Percentiles rank a stretch among this genome's conserved stretches.
Evolutionary conservation across 495 filamentous ascomycete species (phyloP).

Genomic region (Aspergillus avenaceus): DNA sequence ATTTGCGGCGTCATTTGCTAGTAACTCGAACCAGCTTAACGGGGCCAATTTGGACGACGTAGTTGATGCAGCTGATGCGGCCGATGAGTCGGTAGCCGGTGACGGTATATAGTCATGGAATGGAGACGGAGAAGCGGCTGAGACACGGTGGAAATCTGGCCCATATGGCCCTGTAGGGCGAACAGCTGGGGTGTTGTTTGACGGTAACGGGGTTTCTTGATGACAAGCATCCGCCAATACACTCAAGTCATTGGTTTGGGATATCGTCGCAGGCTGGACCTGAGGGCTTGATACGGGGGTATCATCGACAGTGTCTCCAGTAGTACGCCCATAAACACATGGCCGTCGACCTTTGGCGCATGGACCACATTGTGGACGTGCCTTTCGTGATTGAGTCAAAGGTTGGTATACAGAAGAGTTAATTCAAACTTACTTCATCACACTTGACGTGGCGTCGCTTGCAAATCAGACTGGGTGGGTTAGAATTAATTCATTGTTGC

Average conservation of each 20-base stretch:
- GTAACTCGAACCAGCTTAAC: slow-evolving; percentile 28
- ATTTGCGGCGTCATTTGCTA: slow-evolving; percentile 27
- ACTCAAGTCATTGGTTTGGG: slow-evolving; percentile 14
- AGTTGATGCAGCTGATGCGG: too few relatives aligned
- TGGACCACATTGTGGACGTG: slow-evolving; percentile 27
- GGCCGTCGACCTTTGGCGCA: slow-evolving; percentile 27
- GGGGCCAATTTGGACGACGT: slow-evolving; percentile 16
- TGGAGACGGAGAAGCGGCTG: neutral
- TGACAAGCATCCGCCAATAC: slow-evolving; percentile 25
- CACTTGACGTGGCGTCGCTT: slow-evolving; percentile 32
- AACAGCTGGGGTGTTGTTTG: neutral
- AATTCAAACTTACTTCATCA: slow-evolving; percentile 24
- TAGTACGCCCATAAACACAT: slow-evolving; percentile 23
- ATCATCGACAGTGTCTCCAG: too few relatives aligned
- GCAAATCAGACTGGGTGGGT: slow-evolving; percentile 20
- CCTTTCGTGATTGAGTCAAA: slow-evolving; percentile 13
- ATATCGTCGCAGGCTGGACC: neutral
- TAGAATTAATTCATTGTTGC: neutral
- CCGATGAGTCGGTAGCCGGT: slow-evolving; percentile 22
- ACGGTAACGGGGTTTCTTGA: slow-evolving; percentile 12
- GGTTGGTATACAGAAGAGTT: too few relatives aligned
- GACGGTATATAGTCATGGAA: slow-evolving; percentile 15
- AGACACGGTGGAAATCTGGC: neutral
- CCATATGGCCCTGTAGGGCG: neutral
- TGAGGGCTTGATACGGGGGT: neutral